A percentile compares a stretch with the other conserved stretches of the same genome.
phyloP scores from a whole-genome alignment of 2,329 filamentous ascomycete species.

The Leptosphaerulina australis region DNA sequence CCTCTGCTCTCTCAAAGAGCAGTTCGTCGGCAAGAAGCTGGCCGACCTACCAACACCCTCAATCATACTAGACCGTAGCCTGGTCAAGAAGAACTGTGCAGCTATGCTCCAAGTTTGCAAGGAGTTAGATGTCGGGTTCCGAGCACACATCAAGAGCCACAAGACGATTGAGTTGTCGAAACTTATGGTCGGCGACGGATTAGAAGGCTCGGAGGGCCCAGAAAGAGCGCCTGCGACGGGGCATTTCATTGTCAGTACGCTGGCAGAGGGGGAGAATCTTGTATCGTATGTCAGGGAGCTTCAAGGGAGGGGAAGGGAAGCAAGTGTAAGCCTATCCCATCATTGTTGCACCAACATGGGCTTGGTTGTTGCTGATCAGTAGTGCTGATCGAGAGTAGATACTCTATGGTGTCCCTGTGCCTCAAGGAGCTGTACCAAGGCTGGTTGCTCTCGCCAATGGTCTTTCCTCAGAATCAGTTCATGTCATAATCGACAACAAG shows the following conservation, averaged over 20 bases:
- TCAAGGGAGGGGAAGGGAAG: conserved; percentile 57
- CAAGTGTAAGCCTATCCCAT: conserved; percentile 63
- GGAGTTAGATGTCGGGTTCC: conserved; percentile 67
- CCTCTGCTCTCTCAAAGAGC: conserved; percentile 12
- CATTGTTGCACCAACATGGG: background rate
- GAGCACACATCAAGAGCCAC: conserved; percentile 83
- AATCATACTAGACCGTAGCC: conserved; percentile 70
- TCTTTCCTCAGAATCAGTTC: conserved; percentile 62
- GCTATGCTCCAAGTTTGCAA: conserved; percentile 71
- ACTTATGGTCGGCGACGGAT: conserved; percentile 67
- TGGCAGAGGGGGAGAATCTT: conserved; percentile 74
- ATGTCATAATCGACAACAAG: conserved; percentile 72
- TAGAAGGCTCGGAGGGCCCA: conserved; percentile 48
- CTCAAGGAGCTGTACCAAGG: conserved; percentile 64
- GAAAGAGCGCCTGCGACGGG: no score
- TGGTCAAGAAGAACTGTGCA: conserved; percentile 70
- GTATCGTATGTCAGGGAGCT: conserved; percentile 65
- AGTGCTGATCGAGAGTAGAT: conserved; percentile 53
- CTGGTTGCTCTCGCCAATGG: conserved; percentile 62
- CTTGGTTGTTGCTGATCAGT: background rate
- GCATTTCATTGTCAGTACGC: conserved; percentile 70
- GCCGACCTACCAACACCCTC: conserved; percentile 68
- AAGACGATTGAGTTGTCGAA: conserved; percentile 74
- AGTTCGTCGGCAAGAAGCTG: conserved; percentile 66
- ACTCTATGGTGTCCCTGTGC: conserved; percentile 74